Base-by-base conservation (phyloP, 2,329 filamentous ascomycete species). In the Botrytis paeoniae region DNA sequence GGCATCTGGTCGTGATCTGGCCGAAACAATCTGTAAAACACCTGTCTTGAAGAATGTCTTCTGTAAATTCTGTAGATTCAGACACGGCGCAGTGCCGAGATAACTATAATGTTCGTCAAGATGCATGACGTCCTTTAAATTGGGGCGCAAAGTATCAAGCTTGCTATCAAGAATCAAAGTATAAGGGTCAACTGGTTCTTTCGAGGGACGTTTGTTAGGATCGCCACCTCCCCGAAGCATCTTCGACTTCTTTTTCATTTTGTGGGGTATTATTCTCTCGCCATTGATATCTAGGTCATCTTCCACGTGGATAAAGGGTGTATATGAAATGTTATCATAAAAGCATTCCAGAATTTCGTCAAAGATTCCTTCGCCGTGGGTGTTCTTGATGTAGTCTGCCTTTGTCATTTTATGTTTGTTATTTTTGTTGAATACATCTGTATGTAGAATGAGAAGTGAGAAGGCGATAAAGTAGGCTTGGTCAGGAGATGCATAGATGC, bases 391-490 rank as follows among this genome's bases (percentile, higher is more conserved):
- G 82, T 99, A 99, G 80, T 98, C 96, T 0, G 88, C 84, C 80
- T 97, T 97, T 80, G 97, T 94, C 96, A 99, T 99, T 83, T 99
- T 99, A 82, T 96, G 89, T 84, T 98, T 98, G 84, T 98, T 98
- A 85, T 98, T 99, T 83, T 97, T 97, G 86, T 99, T 99, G 89
- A 98, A 98, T n/a, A 97, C 93, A 80, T 99, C 96, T 0, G 96
- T 98, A 79, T 99, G 96, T 48, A 99, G 86, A 77, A 99, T 98
- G 74, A 99, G 88, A 73, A 99, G 90, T 2, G 95, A 98, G 81
- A 99, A 99, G 25, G 95, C 94, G 76, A 98, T 95, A 79, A 98
- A 97, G 81, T 98, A 98, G n/a, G 96, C 95, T 83, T 98, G 94
- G 79, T 98, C 96, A 78, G 94, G 90, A 48, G 91, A 91, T 37